These are phyloP conservation scores for Choanephora cucurbitarum DNA, from an alignment of 371 early-diverging fungal genomes.

Conservation along the genomic window DNA sequence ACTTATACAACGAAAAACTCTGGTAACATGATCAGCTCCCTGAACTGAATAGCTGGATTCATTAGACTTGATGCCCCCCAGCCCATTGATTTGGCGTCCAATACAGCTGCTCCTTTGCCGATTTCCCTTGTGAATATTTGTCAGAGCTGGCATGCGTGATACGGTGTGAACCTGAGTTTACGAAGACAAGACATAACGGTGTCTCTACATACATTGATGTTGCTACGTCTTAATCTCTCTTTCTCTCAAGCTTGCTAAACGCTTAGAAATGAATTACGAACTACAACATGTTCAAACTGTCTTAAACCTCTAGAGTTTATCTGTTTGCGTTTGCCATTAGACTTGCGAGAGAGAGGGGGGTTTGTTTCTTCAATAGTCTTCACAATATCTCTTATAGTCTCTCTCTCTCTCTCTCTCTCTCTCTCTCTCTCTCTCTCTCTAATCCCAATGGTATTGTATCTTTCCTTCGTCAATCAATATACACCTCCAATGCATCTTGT, in stretches of 20 bases:
- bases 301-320: not conserved
- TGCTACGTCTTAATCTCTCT: not conserved
- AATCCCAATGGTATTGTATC: not conserved
- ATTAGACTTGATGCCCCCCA: not conserved
- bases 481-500: not conserved
- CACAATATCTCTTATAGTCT: not conserved
- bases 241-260: not conserved
- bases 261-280: not conserved
- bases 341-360: not conserved
- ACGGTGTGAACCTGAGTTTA: not conserved
- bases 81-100: not conserved
- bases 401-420: no score
- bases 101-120: not conserved
- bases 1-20: not conserved
- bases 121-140: not conserved
- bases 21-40: not conserved
- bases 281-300: not conserved
- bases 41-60: not conserved
- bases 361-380: not conserved
- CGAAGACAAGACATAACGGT: not conserved
- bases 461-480: not conserved
- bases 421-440: no score
- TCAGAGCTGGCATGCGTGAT: not conserved
- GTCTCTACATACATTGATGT: not conserved
- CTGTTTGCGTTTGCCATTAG: not conserved